These are phyloP conservation scores for Microstegium vimineum DNA, from an alignment of 176 grass and related monocot species.

Conservation along the genomic window DNA sequence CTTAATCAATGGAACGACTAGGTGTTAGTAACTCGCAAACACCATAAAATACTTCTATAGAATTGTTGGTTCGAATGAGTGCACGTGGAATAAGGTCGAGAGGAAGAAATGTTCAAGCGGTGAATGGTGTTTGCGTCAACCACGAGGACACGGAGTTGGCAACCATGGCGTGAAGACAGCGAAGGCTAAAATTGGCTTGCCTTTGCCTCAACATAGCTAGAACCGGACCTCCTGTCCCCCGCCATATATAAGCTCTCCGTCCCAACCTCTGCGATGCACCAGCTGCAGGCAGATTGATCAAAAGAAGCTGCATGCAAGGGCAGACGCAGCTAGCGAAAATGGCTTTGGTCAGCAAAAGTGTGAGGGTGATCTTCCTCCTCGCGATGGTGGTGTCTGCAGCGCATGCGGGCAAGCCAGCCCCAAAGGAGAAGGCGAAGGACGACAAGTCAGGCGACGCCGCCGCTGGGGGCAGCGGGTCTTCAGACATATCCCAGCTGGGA, in stretches of 20 bases:
- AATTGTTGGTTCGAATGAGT: neutral
- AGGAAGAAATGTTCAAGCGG: too few species aligned
- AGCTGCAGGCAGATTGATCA: neutral
- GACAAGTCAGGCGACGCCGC: neutral
- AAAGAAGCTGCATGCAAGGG: neutral
- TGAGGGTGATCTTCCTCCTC: constrained; percentile 2
- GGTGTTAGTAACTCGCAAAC: neutral
- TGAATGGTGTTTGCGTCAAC: too few species aligned
- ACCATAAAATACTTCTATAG: neutral
- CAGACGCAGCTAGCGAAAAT: neutral
- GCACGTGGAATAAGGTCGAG: neutral
- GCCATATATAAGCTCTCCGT: neutral
- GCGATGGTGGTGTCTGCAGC: neutral
- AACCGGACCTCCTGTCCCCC: too few species aligned
- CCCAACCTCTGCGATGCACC: neutral
- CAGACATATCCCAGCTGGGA: constrained; percentile 30
- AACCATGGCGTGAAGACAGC: too few species aligned
- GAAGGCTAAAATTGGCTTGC: neutral
- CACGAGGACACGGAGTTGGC: too few species aligned
- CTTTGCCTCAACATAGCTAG: constrained; percentile 9
- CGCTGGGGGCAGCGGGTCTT: neutral
- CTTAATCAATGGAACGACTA: neutral
- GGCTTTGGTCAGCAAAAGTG: neutral
- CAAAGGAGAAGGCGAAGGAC: neutral
- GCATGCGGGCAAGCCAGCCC: neutral